Evolutionary conservation across 2,329 filamentous ascomycete species (phyloP).

Genomic region (Penicillium sp.): DNA sequence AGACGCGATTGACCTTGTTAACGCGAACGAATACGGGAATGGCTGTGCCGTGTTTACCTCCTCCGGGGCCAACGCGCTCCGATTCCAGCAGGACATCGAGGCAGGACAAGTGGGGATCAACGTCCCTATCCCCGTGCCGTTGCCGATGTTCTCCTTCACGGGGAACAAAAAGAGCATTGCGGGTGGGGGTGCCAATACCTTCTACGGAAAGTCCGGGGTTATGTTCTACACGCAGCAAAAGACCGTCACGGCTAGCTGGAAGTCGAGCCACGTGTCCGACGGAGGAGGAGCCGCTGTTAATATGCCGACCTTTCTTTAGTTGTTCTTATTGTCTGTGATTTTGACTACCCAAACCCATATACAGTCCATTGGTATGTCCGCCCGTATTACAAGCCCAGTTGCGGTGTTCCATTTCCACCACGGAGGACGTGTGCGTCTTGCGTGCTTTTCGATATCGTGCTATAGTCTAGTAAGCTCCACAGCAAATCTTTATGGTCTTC

Average conservation of each 20-base stretch:
- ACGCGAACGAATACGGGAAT: slow-evolving; percentile 70
- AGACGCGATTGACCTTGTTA: slow-evolving; percentile 67
- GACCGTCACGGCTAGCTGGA: slow-evolving; percentile 72
- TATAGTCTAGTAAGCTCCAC: not conserved
- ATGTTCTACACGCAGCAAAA: slow-evolving; percentile 97
- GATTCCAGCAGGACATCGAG: slow-evolving; percentile 69
- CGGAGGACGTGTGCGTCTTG: slow-evolving; percentile 44
- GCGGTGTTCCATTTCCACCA: too few relatives aligned
- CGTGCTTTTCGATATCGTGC: not conserved
- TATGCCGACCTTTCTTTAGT: too few relatives aligned
- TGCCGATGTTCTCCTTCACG: slow-evolving; percentile 69
- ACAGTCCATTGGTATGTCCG: too few relatives aligned
- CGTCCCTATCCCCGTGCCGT: slow-evolving; percentile 66
- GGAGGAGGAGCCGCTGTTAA: too few relatives aligned
- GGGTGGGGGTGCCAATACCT: slow-evolving; percentile 88
- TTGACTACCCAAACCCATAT: too few relatives aligned
- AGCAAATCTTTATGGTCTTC: not conserved
- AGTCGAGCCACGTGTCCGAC: too few relatives aligned
- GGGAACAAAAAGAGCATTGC: slow-evolving; percentile 90
- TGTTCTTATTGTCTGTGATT: too few relatives aligned
- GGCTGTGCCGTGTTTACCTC: slow-evolving; percentile 69
- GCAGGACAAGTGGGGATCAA: slow-evolving; percentile 71
- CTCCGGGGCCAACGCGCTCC: slow-evolving; percentile 63
- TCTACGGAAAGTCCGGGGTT: slow-evolving; percentile 91
- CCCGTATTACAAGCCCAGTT: too few relatives aligned